Evolutionary conservation across 768 basidiomycete genomes (phyloP).

Genomic region (Collybia sordida): DNA sequence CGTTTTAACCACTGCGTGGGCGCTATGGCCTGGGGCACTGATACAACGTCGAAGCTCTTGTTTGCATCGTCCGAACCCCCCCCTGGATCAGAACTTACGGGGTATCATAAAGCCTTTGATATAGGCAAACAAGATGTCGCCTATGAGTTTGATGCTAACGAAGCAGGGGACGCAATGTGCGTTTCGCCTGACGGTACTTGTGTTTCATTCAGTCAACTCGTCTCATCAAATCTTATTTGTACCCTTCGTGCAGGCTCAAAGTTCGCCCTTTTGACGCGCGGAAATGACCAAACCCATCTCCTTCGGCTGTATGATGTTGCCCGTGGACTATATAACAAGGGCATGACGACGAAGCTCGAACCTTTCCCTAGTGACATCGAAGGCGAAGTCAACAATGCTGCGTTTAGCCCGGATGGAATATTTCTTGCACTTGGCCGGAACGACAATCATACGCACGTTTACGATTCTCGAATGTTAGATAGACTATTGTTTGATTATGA

Average conservation of each 20-base stretch:
- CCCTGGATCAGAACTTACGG: slow-evolving; percentile 22
- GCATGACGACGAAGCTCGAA: slow-evolving; percentile 30
- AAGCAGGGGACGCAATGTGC: slow-evolving; percentile 54
- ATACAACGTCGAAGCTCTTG: slow-evolving; percentile 33
- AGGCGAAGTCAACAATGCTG: slow-evolving; percentile 47
- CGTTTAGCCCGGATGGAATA: slow-evolving; percentile 60
- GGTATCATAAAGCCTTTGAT: slow-evolving; percentile 56
- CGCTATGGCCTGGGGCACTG: slow-evolving; percentile 52
- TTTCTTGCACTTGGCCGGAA: slow-evolving; percentile 60
- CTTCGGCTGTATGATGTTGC: slow-evolving; percentile 56
- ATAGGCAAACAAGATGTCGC: slow-evolving; percentile 16
- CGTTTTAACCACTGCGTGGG: slow-evolving; percentile 34
- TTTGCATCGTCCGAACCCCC: slow-evolving; percentile 59
- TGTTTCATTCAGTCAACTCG: not conserved
- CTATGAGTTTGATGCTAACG: slow-evolving; percentile 41
- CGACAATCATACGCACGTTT: slow-evolving; percentile 61
- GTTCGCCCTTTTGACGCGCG: slow-evolving; percentile 34
- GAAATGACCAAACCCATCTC: slow-evolving; percentile 24
- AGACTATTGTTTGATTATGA: slow-evolving; percentile 46
- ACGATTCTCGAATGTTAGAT: slow-evolving; percentile 56
- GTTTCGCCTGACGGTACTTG: slow-evolving; percentile 44
- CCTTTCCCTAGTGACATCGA: slow-evolving; percentile 27
- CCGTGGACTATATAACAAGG: slow-evolving; percentile 25
- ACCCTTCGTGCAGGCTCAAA: slow-evolving; percentile 21
- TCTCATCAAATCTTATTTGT: not conserved